Evolutionary conservation across 2,329 filamentous ascomycete species (phyloP).

Genomic region (Diaporthe aspalathi): DNA sequence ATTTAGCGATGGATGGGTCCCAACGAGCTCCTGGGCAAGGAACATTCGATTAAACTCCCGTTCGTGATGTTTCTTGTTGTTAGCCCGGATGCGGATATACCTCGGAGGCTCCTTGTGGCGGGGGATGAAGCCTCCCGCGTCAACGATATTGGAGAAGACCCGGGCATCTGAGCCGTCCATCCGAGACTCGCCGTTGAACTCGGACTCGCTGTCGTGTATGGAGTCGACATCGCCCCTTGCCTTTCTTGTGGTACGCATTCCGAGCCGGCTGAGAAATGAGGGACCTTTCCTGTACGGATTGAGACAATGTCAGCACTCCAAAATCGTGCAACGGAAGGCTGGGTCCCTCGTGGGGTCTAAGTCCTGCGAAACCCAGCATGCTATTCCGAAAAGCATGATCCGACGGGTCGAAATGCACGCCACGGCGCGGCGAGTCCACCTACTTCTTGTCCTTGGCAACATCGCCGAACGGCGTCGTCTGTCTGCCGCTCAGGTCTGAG

Average conservation of each 20-base stretch:
- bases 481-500: conserved; percentile 55
- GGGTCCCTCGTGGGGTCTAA: neutral
- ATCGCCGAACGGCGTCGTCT: conserved; percentile 51
- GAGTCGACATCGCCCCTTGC: conserved; percentile 68
- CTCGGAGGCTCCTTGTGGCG: conserved; percentile 88
- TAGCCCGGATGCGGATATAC: conserved; percentile 86
- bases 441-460: conserved; percentile 74
- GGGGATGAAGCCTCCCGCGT: conserved; percentile 80
- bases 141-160: conserved; percentile 82
- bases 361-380: neutral
- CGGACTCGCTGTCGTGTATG: conserved; percentile 70
- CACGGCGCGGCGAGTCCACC: conserved; percentile 45
- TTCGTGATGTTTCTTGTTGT: conserved; percentile 75
- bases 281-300: conserved; percentile 76
- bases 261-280: conserved; percentile 87
- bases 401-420: neutral
- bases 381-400: neutral
- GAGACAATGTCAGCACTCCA: conserved; percentile 30
- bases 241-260: conserved; percentile 79
- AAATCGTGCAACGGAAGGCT: neutral
- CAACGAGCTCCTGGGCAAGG: conserved; percentile 87
- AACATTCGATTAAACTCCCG: conserved; percentile 90
- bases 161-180: conserved; percentile 85
- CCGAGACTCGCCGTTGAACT: conserved; percentile 73
- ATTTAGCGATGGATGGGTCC: conserved; percentile 58